Percentiles rank a stretch among this genome's conserved stretches.
Evolutionary conservation across 129 eudicot species (phyloP).

Genomic region (Flaveria bidentis): DNA sequence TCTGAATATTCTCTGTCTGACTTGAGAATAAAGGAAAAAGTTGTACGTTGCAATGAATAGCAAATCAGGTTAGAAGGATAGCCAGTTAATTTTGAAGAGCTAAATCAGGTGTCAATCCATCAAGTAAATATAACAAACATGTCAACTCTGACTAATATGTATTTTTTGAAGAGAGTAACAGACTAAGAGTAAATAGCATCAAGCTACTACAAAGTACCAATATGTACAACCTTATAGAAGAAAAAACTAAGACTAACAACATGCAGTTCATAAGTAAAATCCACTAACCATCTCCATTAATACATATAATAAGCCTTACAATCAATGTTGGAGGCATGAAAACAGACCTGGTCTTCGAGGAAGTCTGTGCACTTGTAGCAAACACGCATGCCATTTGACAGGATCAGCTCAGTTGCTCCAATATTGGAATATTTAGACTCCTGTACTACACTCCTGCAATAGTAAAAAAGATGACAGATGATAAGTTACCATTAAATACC

Average conservation of each 20-base stretch:
- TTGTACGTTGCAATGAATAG: neutral
- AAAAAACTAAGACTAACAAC: conserved; percentile 14
- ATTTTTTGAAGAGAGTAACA: conserved; percentile 13
- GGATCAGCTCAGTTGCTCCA: conserved; percentile 73
- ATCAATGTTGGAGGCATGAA: conserved; percentile 14
- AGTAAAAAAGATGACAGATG: conserved; percentile 9
- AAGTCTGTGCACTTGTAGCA: conserved; percentile 91
- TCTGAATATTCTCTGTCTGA: neutral
- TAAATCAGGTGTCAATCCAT: neutral
- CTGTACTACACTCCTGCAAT: conserved; percentile 62
- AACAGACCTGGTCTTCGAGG: conserved; percentile 86
- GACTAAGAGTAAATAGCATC: conserved; percentile 2
- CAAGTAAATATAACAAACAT: neutral
- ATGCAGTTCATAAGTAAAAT: conserved; percentile 13
- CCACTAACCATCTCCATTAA: conserved; percentile 8
- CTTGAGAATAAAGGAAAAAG: neutral
- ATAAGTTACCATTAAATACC: conserved; percentile 14
- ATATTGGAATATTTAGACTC: conserved; percentile 61
- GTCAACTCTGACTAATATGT: neutral
- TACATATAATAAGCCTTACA: conserved; percentile 7
- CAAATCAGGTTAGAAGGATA: conserved; percentile 4
- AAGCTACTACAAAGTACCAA: neutral
- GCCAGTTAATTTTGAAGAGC: conserved; percentile 7
- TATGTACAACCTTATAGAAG: neutral
- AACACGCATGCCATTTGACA: conserved; percentile 94